Conservation (phyloP, 179 eudicot species). For the Carnegiea gigantea region DNA sequence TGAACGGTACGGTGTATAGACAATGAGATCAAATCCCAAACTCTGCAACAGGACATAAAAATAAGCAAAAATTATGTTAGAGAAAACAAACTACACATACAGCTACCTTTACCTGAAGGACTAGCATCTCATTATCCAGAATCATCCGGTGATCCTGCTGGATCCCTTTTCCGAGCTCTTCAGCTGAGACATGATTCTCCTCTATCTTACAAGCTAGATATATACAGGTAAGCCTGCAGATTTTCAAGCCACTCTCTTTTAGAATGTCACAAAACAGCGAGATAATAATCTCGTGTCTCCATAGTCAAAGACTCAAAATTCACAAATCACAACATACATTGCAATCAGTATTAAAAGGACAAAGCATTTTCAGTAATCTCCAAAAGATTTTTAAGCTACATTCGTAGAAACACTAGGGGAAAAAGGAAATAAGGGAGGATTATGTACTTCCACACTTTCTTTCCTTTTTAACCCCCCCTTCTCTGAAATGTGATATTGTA, state of each 20-base stretch:
- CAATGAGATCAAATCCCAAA: constrained; percentile 92
- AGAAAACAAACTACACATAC: background rate
- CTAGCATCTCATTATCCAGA: constrained; percentile 90
- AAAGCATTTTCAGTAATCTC: constrained; percentile 4
- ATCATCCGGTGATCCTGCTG: constrained; percentile 86
- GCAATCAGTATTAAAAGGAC: background rate
- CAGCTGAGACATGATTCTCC: constrained; percentile 98
- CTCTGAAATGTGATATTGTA: too few species aligned
- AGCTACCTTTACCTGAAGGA: constrained; percentile 72
- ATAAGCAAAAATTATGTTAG: constrained; percentile 11
- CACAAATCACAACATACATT: background rate
- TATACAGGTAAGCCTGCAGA: constrained; percentile 86
- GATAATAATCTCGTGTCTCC: background rate
- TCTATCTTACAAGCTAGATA: constrained; percentile 98
- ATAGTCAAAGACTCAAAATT: background rate
- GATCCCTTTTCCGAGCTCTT: constrained; percentile 95
- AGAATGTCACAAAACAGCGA: background rate
- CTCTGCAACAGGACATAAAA: constrained; percentile 53
- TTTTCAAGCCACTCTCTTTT: background rate
- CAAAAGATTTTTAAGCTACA: background rate
- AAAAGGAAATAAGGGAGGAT: background rate
- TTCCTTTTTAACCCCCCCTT: background rate
- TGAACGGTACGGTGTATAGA: constrained; percentile 87
- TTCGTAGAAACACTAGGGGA: background rate
- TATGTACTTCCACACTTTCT: background rate